Evolutionary conservation across 306 rosid genomes (phyloP).

Genomic region (Acacia melanoxylon): DNA sequence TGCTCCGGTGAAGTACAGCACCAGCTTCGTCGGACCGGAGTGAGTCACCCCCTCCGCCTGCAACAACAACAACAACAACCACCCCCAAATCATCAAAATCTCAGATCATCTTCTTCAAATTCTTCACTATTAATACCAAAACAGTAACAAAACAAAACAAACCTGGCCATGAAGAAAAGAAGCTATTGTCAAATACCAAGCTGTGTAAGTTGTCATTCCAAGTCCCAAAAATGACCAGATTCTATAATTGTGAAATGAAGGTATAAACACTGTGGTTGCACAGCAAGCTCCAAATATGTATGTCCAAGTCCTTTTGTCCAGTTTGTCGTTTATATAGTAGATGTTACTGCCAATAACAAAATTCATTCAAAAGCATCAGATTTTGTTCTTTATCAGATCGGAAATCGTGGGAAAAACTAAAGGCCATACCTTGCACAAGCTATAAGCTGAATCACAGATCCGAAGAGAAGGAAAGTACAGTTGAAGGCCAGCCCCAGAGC

Average conservation of each 20-base stretch:
- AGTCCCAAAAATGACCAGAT: slow-evolving; percentile 74
- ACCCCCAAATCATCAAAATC: no score
- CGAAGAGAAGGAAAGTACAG: slow-evolving; percentile 17
- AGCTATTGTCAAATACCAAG: slow-evolving; percentile 64
- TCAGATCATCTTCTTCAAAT: no score
- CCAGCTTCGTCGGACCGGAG: slow-evolving; percentile 59
- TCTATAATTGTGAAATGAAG: slow-evolving; percentile 73
- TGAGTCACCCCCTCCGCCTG: slow-evolving; percentile 51
- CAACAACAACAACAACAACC: background rate
- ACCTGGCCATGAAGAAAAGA: slow-evolving; percentile 62
- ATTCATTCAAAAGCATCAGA: background rate
- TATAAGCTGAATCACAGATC: slow-evolving; percentile 15
- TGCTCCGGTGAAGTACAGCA: slow-evolving; percentile 76
- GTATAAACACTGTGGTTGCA: slow-evolving; percentile 76
- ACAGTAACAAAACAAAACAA: no score
- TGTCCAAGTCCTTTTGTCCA: slow-evolving; percentile 84
- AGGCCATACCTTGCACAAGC: slow-evolving; percentile 16
- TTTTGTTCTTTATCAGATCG: background rate
- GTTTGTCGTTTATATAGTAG: slow-evolving; percentile 51
- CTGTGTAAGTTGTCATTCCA: slow-evolving; percentile 75
- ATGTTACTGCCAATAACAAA: background rate
- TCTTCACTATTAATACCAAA: no score
- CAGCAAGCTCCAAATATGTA: slow-evolving; percentile 81
- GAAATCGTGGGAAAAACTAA: background rate
- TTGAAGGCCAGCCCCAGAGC: slow-evolving; percentile 11